Percentiles rank a stretch among this genome's conserved stretches.
Conservation (phyloP, 1,284 basidiomycete genomes). For the Microbotryum violaceum region DNA sequence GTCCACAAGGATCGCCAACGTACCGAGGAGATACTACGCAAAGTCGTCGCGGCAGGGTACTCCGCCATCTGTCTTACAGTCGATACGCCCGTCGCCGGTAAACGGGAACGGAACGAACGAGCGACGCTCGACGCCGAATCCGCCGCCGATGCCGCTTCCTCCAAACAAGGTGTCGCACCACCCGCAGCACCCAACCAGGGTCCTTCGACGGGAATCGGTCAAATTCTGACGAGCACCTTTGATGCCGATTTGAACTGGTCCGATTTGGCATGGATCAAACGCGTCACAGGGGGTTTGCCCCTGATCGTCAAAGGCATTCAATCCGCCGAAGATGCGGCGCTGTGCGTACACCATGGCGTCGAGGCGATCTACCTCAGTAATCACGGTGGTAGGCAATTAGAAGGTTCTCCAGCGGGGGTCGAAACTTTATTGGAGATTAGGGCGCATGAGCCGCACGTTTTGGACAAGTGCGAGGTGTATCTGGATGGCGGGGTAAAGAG, state of each 20-base stretch:
- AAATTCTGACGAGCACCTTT: too few relatives aligned
- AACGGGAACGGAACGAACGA: slow-evolving; percentile 67
- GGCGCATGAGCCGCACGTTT: slow-evolving; percentile 64
- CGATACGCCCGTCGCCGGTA: slow-evolving; percentile 76
- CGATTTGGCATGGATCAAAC: slow-evolving; percentile 45
- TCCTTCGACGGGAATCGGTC: too few relatives aligned
- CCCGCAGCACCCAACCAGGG: too few relatives aligned
- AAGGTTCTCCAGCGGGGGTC: slow-evolving; percentile 26
- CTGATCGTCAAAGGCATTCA: slow-evolving; percentile 48
- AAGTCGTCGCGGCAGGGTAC: slow-evolving; percentile 64
- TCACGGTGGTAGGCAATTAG: slow-evolving; percentile 45
- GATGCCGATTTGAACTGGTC: slow-evolving; percentile 37
- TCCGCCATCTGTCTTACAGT: slow-evolving; percentile 86
- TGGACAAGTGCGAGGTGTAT: slow-evolving; percentile 63
- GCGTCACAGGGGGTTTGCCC: slow-evolving; percentile 41
- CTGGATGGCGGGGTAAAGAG: slow-evolving; percentile 80
- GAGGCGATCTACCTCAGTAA: slow-evolving; percentile 39
- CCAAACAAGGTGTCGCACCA: not conserved
- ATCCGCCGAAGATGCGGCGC: slow-evolving; percentile 60
- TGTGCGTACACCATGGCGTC: slow-evolving; percentile 48
- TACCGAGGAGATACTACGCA: slow-evolving; percentile 63
- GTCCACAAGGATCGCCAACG: slow-evolving; percentile 64
- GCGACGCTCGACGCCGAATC: slow-evolving; percentile 39
- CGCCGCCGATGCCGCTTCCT: slow-evolving; percentile 3
- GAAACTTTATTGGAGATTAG: slow-evolving; percentile 47